phyloP scores from a whole-genome alignment of 148 eudicot genomes.

The Cornus kousa region DNA sequence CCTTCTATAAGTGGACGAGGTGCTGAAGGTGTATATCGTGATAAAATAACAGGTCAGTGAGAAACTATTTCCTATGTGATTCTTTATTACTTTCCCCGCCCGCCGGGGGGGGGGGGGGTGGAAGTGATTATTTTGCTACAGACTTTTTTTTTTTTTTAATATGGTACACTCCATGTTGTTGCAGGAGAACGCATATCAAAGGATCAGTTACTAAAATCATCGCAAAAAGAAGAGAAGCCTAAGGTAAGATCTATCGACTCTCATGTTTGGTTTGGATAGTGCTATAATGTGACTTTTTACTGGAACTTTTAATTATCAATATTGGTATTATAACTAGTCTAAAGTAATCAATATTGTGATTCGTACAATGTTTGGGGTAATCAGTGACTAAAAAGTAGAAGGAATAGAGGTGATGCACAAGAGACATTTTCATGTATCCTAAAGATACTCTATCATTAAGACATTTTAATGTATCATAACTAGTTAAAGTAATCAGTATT shows the following conservation, averaged over 20 bases:
- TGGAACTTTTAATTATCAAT: too few relatives aligned
- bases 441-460: neutral
- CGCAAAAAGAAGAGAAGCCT: slow-evolving; percentile 79
- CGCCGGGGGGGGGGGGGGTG: too few relatives aligned
- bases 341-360: too few relatives aligned
- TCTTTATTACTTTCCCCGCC: too few relatives aligned
- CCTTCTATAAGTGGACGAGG: slow-evolving; percentile 71
- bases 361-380: neutral
- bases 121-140: too few relatives aligned
- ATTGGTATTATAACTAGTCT: too few relatives aligned
- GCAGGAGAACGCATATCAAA: slow-evolving; percentile 79
- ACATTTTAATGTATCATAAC: too few relatives aligned
- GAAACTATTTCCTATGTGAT: neutral
- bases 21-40: slow-evolving; percentile 77
- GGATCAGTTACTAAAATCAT: slow-evolving; percentile 61
- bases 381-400: neutral
- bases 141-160: neutral
- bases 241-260: slow-evolving; percentile 54
- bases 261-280: neutral
- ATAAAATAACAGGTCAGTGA: slow-evolving; percentile 59
- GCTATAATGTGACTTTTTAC: neutral
- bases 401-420: neutral
- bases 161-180: slow-evolving; percentile 14
- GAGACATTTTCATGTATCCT: neutral
- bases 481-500: too few relatives aligned